Base-by-base conservation (phyloP, 73 alveolate species). In the Loxodes magnus region DNA sequence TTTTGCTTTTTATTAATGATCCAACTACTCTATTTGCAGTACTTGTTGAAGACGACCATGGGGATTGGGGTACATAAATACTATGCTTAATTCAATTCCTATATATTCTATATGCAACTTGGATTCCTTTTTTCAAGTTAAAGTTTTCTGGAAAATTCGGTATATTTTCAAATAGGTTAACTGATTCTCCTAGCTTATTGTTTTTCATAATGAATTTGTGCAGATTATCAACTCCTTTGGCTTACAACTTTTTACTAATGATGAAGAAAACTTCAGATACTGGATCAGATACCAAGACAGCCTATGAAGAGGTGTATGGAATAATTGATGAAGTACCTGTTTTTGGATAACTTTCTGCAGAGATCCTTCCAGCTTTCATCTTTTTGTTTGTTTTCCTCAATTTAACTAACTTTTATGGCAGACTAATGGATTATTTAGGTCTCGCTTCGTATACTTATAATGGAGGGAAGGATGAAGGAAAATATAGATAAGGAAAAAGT, bases 1-100 rank as follows among this genome's bases (percentile, higher is more conserved):
- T 20, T 10, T 25, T 41, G 0, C 7, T 46, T 5, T 46, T 46
- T 46, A 10, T 24, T 5, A 46, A 24, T 10, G 22, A 12, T 20
- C 59, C 59, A 22, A 46, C 27, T 10, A 41, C 43, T 10, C 53
- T 46, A n/a, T 46, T 46, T 24, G 43, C 59, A 21, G n/a, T 46
- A 24, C 7, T 46, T 9, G 5, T 46, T 25, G 39, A 46, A 22
- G 39, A 22, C 5, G 39, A 46, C n/a, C 7, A 12, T 16, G 59
- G 59, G 0, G 7, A n/a, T 21, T 10, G 9, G 5, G 16, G 6
- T 25, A 46, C 35, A 7, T 41, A 46, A 24, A 9, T 25, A 1
- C 15, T 46, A 5, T 21, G 53, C 1, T 46, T 46, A 41, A 14
- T 46, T 20, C 59, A 37, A 12, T 19, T 46, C 6, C 15, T n/a